Evolutionary conservation across 2,329 filamentous ascomycete species (phyloP), one percentile per base, ranked within the genome.

Genomic region (Microcyclospora pomicola): DNA sequence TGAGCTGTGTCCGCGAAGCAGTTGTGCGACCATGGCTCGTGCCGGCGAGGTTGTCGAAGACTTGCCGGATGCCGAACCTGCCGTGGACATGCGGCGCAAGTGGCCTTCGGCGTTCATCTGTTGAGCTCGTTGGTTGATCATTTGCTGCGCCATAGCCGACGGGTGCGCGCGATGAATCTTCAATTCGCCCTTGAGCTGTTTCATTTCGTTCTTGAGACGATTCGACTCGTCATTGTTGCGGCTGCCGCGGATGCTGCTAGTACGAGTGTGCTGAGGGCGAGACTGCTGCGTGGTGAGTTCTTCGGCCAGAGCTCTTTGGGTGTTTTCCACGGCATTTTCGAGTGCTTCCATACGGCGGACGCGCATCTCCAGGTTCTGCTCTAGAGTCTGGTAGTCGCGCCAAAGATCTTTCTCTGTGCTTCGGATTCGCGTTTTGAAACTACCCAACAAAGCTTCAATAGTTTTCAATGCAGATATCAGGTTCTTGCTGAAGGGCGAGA

Each of bases 401-500:
- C 79, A 80, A n/a, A 96, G 64, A 42, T 93, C 83, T 35, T 82
- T 78, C 59, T 98, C 91, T n/a, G 95, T 78, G 6, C 71, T 68
- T 52, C 83, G 82, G 54, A 95, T 83, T 42, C 84, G 80, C 30
- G 71, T 68, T 52, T 83, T 81, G 66, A 94, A 93, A 7, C 75
- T 74, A 13, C 73, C 72, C 28, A 96, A 69, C 46, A 93, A 75
- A 13, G 70, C 68, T 65, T 96, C 91, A 39, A 96, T 78, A 2
- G 78, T 83, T 66, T 88, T 93, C 44, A 95, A 73, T 0, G 88
- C 88, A 1, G 79, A 75, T 32, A 95, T 63, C 16, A 98, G 71
- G 56, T 95, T 96, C 59, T 87, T 84, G 54, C 81, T 83, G 62
- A 96, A 96, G 1, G 82, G 83, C 0, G 82, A 80, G 4, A 96